Base-by-base conservation (phyloP, 768 basidiomycete genomes). In the Pleurotus sapidus region DNA sequence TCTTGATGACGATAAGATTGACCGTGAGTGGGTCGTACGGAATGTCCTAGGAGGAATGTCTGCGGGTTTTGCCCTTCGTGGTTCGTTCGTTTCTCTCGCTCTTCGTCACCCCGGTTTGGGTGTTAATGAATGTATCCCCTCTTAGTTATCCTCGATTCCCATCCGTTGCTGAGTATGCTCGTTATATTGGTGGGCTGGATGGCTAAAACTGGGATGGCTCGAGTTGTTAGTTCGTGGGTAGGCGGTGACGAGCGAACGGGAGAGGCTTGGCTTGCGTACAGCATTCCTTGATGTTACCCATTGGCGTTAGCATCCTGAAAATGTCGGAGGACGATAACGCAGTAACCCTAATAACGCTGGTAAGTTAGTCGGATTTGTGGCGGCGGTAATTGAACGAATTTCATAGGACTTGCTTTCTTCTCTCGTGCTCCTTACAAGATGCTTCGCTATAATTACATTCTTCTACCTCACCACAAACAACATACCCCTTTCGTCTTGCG, bases 1-100 rank as follows among this genome's bases (percentile, higher is more conserved):
- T 2, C 75, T 91, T 53, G 87, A 89, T 60, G 89, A 91, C 50
- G 86, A 87, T 60, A 83, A 80, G 27, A 70, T 93, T 1, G 89
- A 93, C 67, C 82, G 89, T 5, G 89, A 89, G 64, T 94, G 92
- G 92, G 74, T 92, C 5, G 84, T 93, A 3, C 79, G 92, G 23
- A 93, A 94, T 62, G 76, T 93, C 8, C 74, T 94, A 1, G 92
- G 92, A 9, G 92, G 92, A 0, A 87, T 94, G 84, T 87, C 91
- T 9, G 88, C 91, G 30, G 92, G 92, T 1, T 94, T 93, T 67
- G 92, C 91, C 0, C 69, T 94, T 54, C 82, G 91, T 65, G 89
- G 91, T 92, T 63, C 43, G 75, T 66, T 11, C 30, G 60, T 58
- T 30, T 24, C 46, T 47, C 18, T 7, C 5, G 37, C 14, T 55